A percentile compares a stretch with the other conserved stretches of the same genome.
Evolutionary conservation across 805 yeast species (phyloP).

Genomic region (Citeromyces nyonsensis): DNA sequence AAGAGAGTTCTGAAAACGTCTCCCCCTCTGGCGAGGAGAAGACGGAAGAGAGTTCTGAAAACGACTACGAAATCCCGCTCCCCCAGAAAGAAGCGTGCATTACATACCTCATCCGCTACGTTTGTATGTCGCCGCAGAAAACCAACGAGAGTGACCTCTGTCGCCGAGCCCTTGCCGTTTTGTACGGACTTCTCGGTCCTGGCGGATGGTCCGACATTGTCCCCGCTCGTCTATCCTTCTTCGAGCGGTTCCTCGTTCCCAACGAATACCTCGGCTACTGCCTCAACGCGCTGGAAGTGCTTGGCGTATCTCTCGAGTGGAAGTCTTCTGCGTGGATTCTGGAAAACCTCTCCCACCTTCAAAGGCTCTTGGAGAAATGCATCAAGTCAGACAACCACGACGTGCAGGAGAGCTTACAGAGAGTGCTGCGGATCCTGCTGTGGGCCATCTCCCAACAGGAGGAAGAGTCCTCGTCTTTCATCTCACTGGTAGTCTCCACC

Average conservation of each 20-base stretch:
- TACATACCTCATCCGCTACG: slow-evolving; percentile 74
- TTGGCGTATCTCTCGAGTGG: slow-evolving; percentile 70
- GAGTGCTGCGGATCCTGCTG: slow-evolving; percentile 56
- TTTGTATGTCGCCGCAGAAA: slow-evolving; percentile 74
- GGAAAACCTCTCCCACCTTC: slow-evolving; percentile 52
- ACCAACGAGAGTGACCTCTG: slow-evolving; percentile 78
- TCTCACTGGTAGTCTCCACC: slow-evolving; percentile 43
- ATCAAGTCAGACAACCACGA: slow-evolving; percentile 74
- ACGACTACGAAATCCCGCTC: slow-evolving; percentile 47
- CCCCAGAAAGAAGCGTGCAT: slow-evolving; percentile 81
- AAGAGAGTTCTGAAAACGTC: not conserved
- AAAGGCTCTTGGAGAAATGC: slow-evolving; percentile 64
- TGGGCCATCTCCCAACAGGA: slow-evolving; percentile 43
- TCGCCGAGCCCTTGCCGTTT: slow-evolving; percentile 62
- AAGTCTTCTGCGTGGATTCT: slow-evolving; percentile 69
- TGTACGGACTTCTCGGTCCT: slow-evolving; percentile 58
- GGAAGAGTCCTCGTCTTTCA: slow-evolving; percentile 48
- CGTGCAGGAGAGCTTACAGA: slow-evolving; percentile 70
- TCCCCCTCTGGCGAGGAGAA: slow-evolving; percentile 6
- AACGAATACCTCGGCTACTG: slow-evolving; percentile 73
- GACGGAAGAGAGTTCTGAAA: slow-evolving; percentile 25
- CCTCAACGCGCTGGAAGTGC: slow-evolving; percentile 81
- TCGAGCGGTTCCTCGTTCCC: slow-evolving; percentile 73
- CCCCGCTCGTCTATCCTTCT: slow-evolving; percentile 70
- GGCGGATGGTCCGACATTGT: slow-evolving; percentile 71